These are phyloP conservation scores for Apiotrichum brassicae DNA, from an alignment of 1,284 basidiomycete species.

Conservation along the genomic window DNA sequence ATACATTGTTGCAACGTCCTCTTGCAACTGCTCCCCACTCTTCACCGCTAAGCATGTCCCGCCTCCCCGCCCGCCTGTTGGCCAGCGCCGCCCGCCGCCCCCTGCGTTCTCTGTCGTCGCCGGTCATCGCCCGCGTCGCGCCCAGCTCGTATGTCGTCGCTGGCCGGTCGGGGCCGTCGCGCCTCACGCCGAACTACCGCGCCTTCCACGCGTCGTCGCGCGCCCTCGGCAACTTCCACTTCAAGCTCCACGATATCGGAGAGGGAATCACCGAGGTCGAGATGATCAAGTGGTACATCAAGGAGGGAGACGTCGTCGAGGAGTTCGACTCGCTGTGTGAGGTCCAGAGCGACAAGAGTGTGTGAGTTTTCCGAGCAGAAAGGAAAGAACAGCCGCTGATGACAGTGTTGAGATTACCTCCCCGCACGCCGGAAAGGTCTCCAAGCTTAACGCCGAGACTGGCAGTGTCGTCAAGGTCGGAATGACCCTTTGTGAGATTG, in stretches of 20 bases:
- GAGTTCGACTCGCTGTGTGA: conserved; percentile 85
- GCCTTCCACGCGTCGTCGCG: conserved; percentile 12
- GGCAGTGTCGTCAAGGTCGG: conserved; percentile 87
- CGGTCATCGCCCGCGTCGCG: not conserved
- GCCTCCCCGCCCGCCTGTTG: conserved; percentile 1
- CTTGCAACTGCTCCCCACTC: too few species aligned
- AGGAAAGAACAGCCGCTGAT: not conserved
- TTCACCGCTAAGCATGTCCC: not conserved
- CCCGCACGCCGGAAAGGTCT: conserved; percentile 73
- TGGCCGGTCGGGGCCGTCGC: not conserved
- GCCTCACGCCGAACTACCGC: not conserved
- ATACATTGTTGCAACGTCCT: too few species aligned
- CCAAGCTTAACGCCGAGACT: conserved; percentile 65
- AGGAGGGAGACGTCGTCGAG: conserved; percentile 60
- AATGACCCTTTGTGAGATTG: conserved; percentile 71
- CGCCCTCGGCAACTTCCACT: conserved; percentile 42
- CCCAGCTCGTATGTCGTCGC: conserved; percentile 1
- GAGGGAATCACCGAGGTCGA: conserved; percentile 83
- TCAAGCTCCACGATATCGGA: conserved; percentile 92
- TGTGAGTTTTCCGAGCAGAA: conserved; percentile 30
- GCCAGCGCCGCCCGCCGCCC: conserved; percentile 1
- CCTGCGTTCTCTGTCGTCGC: not conserved
- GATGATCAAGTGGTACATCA: conserved; percentile 73
- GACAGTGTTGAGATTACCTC: conserved; percentile 82
- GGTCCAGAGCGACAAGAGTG: conserved; percentile 81